phyloP scores from a whole-genome alignment of 2,329 filamentous ascomycete genomes.

The Claviceps spartinae region DNA sequence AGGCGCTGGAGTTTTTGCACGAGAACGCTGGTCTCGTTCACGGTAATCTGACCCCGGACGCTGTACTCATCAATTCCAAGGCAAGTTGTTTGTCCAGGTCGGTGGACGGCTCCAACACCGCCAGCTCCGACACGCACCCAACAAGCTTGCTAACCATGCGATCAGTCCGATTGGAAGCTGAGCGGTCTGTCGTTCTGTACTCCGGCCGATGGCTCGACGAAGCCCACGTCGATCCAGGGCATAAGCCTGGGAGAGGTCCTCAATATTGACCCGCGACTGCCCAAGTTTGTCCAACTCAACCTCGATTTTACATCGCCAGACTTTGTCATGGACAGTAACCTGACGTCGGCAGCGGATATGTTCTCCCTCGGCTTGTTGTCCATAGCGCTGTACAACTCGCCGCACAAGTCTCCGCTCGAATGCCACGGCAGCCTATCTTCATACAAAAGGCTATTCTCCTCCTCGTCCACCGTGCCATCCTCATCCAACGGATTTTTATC shows the following conservation, averaged over 20 bases:
- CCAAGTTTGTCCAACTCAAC: constrained; percentile 71
- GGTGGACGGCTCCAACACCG: neutral
- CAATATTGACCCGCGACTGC: constrained; percentile 73
- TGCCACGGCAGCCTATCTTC: constrained; percentile 66
- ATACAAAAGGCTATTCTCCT: constrained; percentile 74
- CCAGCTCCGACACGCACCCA: neutral
- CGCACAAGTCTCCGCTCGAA: constrained; percentile 76
- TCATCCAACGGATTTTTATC: constrained; percentile 74
- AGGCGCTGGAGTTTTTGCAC: constrained; percentile 88
- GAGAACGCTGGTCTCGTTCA: constrained; percentile 91
- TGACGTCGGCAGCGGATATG: constrained; percentile 76
- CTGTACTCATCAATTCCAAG: constrained; percentile 89
- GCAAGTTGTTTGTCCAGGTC: constrained; percentile 26
- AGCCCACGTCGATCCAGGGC: constrained; percentile 61
- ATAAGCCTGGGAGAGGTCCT: constrained; percentile 74
- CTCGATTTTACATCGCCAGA: constrained; percentile 92
- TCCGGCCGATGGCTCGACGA: constrained; percentile 61
- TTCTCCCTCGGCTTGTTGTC: constrained; percentile 86
- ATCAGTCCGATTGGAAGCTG: constrained; percentile 90
- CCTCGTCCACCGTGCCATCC: constrained; percentile 65
- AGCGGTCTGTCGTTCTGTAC: constrained; percentile 86
- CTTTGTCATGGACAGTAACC: constrained; percentile 81
- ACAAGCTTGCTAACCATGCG: neutral
- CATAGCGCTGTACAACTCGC: constrained; percentile 85
- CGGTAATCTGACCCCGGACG: constrained; percentile 86